These are phyloP conservation scores for Rhytidhysteron rufulum DNA, from an alignment of 2,329 filamentous ascomycete species.

Conservation along the genomic window DNA sequence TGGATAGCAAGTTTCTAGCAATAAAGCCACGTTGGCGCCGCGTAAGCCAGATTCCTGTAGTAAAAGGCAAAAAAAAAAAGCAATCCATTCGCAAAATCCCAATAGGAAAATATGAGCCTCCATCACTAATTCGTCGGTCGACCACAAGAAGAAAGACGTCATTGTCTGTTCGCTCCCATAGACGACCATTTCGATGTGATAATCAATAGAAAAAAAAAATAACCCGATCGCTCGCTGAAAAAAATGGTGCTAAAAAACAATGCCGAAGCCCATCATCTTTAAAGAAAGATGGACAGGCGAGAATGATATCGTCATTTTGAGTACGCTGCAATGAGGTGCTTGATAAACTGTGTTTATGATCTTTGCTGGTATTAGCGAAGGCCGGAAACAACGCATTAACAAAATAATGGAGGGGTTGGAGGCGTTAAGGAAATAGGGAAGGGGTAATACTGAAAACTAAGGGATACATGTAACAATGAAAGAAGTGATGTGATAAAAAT, in stretches of 20 bases:
- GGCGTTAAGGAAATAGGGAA: neutral
- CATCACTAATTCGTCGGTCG: neutral
- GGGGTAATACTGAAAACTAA: neutral
- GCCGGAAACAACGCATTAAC: neutral
- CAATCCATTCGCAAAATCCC: neutral
- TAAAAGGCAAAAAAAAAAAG: neutral
- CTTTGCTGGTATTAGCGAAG: neutral
- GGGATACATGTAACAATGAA: slow-evolving; percentile 1
- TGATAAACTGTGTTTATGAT: neutral
- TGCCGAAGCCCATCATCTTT: neutral
- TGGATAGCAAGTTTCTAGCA: neutral
- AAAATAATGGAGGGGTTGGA: neutral
- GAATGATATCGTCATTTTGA: neutral
- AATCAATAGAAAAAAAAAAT: neutral
- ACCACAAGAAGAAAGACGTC: neutral
- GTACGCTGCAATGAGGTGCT: neutral
- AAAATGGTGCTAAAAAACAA: neutral
- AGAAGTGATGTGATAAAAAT: neutral
- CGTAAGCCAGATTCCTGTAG: neutral
- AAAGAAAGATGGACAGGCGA: neutral
- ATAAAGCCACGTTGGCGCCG: neutral
- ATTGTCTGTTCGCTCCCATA: neutral
- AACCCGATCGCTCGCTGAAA: neutral
- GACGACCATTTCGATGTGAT: neutral
- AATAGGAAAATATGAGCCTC: neutral